Conservation (phyloP, 495 filamentous ascomycete species). For the Xylona heveae region DNA sequence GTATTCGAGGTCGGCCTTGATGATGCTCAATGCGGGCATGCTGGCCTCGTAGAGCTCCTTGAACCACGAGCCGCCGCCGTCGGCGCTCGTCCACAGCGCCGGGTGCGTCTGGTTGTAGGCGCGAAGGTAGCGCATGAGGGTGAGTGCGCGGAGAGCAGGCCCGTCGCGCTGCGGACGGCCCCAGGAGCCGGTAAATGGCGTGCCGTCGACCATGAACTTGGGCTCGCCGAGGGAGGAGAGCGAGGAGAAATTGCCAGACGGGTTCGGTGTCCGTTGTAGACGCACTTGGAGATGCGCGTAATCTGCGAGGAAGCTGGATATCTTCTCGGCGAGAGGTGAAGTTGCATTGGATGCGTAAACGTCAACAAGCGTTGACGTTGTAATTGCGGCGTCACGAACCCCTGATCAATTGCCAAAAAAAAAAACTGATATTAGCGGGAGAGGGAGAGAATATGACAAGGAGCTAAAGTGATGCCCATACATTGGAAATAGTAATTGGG, state of each 20-base stretch:
- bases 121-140: constrained; percentile 20
- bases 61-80: too few species aligned
- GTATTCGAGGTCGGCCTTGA: constrained; percentile 51
- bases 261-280: constrained; percentile 37
- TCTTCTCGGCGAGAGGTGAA: constrained; percentile 5
- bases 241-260: constrained; percentile 27
- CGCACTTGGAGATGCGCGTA: constrained; percentile 35
- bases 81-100: constrained; percentile 9
- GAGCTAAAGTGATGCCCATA: constrained; percentile 2
- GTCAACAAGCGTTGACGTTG: constrained; percentile 11
- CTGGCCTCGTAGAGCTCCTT: constrained; percentile 8
- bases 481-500: constrained; percentile 17
- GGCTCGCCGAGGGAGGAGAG: constrained; percentile 32
- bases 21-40: constrained; percentile 25
- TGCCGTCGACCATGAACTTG: constrained; percentile 37
- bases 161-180: constrained; percentile 54
- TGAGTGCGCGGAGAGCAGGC: constrained; percentile 44
- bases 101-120: constrained; percentile 1
- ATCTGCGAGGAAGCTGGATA: constrained; percentile 9
- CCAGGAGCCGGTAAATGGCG: constrained; percentile 39
- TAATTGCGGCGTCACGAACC: constrained; percentile 16
- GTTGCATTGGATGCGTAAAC: constrained; percentile 10
- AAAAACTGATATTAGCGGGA: too few species aligned
- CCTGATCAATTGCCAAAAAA: too few species aligned
- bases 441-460: neutral